Evolutionary conservation across 2,329 filamentous ascomycete genomes (phyloP), one percentile per base, ranked within the genome.

Genomic region (Epichloe sibirici): DNA sequence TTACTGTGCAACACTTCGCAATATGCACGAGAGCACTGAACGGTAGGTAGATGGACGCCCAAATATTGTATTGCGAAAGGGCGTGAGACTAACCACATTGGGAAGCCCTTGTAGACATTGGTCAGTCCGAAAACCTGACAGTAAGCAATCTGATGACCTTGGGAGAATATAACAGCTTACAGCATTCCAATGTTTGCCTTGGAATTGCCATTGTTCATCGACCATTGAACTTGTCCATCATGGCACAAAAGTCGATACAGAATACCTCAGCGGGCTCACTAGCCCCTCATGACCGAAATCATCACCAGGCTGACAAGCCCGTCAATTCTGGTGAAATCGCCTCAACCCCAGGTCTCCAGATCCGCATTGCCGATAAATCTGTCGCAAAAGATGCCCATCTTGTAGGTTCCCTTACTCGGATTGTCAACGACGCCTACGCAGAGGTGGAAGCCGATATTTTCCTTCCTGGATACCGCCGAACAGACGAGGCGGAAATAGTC

Each of bases 371-470:
- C 0, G 43, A 54, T 0, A 4, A 44, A 0, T 46, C 57, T 0
- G 55, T 57, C 3, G 61, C 61, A 6, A 49, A 61, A 7, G 52
- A 66, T 7, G 23, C 50, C 15, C 17, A 28, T 0, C 49, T 62
- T 7, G 42, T 59, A 5, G 45, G 51, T 5, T 44, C 46, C 4
- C 23, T 67, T 8, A 51, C 57, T 6, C 12, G 53, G 1, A 58
- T 66, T 1, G 61, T 66, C 42, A 66, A 67, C 42, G 45, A 51
- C 0, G 63, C 57, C 5, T 67, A 62, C 39, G 48, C 37, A 6
- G 58, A 59, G 7, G 60, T 59, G 2, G 65, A 66, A 28, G 17
- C 34, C 0, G 62, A 58, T 28, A 59, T 67, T 3, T 67, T 66
- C 25, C 40, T 52, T 2, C 49, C 57, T 3, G 61, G 58, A 1